phyloP scores from a whole-genome alignment of 768 basidiomycete species.

The Leccinellum rugosiceps region DNA sequence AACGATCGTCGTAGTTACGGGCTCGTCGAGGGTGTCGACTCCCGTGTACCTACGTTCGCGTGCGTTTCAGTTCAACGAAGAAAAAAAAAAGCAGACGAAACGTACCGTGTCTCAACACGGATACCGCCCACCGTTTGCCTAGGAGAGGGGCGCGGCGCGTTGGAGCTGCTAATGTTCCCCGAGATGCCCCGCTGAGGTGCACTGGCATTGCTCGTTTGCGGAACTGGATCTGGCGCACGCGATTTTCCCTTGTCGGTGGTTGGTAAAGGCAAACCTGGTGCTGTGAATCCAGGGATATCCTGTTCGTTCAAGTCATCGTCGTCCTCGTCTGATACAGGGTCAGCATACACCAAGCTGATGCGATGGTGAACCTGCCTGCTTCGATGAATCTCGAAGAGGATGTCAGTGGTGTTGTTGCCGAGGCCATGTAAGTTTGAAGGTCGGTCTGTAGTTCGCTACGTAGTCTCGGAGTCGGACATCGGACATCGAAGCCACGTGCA shows the following conservation, averaged over 20 bases:
- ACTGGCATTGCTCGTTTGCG: constrained; percentile 37
- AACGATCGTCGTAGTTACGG: constrained; percentile 85
- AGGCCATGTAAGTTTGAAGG: constrained; percentile 12
- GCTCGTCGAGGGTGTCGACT: constrained; percentile 88
- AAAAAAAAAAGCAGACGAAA: not conserved
- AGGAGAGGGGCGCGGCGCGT: constrained; percentile 39
- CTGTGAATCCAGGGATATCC: constrained; percentile 74
- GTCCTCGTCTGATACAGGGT: constrained; percentile 45
- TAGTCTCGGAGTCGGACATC: constrained; percentile 2
- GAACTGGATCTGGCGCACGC: constrained; percentile 54
- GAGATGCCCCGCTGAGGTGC: constrained; percentile 45
- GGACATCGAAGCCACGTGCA: constrained; percentile 18
- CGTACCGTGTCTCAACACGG: constrained; percentile 83
- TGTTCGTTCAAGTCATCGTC: constrained; percentile 85
- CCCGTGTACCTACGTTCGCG: constrained; percentile 58
- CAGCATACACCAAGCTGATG: not conserved
- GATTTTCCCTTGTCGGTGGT: constrained; percentile 66
- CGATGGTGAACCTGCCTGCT: constrained; percentile 49
- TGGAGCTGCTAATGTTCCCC: constrained; percentile 67
- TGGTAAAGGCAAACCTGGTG: constrained; percentile 53
- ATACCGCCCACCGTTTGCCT: constrained; percentile 81
- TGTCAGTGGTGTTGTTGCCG: constrained; percentile 47
- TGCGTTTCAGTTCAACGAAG: not conserved
- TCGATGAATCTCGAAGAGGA: constrained; percentile 76
- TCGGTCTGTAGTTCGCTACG: not conserved